Evolutionary conservation across 331 rosid species (phyloP).

Genomic region (Arachis monticola): DNA sequence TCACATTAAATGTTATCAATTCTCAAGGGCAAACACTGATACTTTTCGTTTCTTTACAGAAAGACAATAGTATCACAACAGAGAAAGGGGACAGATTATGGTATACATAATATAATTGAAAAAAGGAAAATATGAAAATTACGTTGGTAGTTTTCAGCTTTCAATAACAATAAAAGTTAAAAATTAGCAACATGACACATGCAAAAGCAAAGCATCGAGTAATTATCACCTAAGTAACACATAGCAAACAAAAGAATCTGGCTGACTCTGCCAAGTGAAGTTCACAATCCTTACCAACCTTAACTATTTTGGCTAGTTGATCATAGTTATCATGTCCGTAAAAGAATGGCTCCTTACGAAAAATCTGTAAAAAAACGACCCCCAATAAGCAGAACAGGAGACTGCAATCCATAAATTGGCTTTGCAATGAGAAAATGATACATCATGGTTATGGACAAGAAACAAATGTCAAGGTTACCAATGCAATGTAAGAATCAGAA

Average conservation of each 20-base stretch:
- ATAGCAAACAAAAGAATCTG: background rate
- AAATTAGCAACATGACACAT: constrained; percentile 16
- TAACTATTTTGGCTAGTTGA: constrained; percentile 90
- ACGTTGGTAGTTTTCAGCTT: background rate
- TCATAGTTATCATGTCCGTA: constrained; percentile 94
- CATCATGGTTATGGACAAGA: background rate
- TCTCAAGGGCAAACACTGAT: constrained; percentile 10
- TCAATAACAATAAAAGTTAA: background rate
- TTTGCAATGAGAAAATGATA: constrained; percentile 30
- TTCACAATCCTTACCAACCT: constrained; percentile 53
- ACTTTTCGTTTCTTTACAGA: background rate
- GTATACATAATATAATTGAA: background rate
- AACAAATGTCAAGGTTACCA: constrained; percentile 26
- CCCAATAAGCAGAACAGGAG: constrained; percentile 49
- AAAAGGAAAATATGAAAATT: background rate
- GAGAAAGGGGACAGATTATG: constrained; percentile 7
- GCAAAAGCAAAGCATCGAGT: constrained; percentile 19
- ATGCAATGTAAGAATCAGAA: constrained; percentile 19
- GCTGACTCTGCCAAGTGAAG: constrained; percentile 2
- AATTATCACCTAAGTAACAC: constrained; percentile 20
- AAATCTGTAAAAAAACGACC: constrained; percentile 65
- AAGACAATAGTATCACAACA: background rate
- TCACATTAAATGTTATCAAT: background rate
- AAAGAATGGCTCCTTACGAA: constrained; percentile 95
- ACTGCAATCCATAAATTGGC: constrained; percentile 32